Percentiles rank a stretch among this genome's conserved stretches.
These are phyloP conservation scores for Trypanosoma cruzi DNA, from an alignment of 208 protist species.

Conservation along the genomic window DNA sequence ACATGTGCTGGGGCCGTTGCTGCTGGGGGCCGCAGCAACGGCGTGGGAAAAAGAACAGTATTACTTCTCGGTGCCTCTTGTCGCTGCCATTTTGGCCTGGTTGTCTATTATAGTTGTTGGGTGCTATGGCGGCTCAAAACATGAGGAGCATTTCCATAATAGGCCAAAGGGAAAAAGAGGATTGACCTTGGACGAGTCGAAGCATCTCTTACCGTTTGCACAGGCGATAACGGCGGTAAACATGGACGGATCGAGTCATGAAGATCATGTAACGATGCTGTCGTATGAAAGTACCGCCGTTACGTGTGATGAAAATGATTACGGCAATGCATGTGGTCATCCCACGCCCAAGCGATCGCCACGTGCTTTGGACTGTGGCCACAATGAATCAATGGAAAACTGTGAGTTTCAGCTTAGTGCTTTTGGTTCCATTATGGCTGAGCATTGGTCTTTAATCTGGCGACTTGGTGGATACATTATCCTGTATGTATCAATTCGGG, in stretches of 20 bases:
- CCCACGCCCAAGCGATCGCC: background rate
- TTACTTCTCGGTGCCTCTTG: constrained; percentile 60
- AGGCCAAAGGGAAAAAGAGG: background rate
- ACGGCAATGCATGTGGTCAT: background rate
- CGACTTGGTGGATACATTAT: constrained; percentile 80
- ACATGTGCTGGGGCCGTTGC: constrained; percentile 70
- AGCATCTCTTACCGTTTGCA: background rate
- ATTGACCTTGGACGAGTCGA: background rate
- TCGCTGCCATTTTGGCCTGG: constrained; percentile 36
- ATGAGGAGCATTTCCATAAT: background rate
- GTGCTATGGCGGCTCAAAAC: background rate
- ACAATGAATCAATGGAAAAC: background rate
- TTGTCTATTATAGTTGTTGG: constrained; percentile 28
- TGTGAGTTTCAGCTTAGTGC: background rate
- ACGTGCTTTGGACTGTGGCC: background rate
- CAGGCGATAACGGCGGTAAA: background rate
- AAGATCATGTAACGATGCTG: background rate
- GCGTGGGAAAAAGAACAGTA: constrained; percentile 41
- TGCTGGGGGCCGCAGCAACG: constrained; percentile 49
- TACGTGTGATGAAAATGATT: background rate
- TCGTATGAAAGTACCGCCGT: constrained; percentile 3
- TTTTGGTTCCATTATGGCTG: constrained; percentile 51
- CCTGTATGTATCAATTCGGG: constrained; percentile 60
- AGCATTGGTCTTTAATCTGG: constrained; percentile 71
- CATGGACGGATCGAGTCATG: background rate